phyloP scores from a whole-genome alignment of 352 stramenopile species.

The Plasmopara muralis region DNA sequence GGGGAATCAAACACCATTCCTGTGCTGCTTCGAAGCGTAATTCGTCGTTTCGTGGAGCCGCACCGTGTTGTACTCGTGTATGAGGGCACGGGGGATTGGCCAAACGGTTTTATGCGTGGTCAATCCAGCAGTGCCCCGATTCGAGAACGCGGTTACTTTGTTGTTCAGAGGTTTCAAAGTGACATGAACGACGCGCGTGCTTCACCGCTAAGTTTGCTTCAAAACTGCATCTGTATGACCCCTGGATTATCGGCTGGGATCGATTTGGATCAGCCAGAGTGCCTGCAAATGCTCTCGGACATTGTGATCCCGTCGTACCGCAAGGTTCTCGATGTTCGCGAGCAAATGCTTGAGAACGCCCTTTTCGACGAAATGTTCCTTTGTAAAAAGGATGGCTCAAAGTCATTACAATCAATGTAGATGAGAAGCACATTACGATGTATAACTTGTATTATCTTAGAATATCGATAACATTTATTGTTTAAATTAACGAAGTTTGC shows the following conservation, averaged over 20 bases:
- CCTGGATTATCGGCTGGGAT: slow-evolving; percentile 25
- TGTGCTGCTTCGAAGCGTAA: slow-evolving; percentile 25
- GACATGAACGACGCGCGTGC: slow-evolving; percentile 5
- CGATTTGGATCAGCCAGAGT: slow-evolving; percentile 23
- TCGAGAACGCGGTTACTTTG: slow-evolving; percentile 29
- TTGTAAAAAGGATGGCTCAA: slow-evolving; percentile 14
- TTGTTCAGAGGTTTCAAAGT: slow-evolving; percentile 15
- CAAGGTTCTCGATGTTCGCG: slow-evolving; percentile 31
- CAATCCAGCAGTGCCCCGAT: slow-evolving; percentile 27
- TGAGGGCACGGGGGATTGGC: slow-evolving; percentile 34
- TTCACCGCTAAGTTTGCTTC: slow-evolving; percentile 18
- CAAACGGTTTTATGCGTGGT: slow-evolving; percentile 12
- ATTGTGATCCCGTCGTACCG: slow-evolving; percentile 30
- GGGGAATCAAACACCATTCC: slow-evolving; percentile 14
- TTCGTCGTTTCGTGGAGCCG: slow-evolving; percentile 18
- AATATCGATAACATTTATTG: too few relatives aligned
- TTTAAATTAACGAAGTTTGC: too few relatives aligned
- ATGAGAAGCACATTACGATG: too few relatives aligned
- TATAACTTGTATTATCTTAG: too few relatives aligned
- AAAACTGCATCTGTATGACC: slow-evolving; percentile 28
- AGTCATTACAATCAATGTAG: not conserved
- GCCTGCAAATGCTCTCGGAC: slow-evolving; percentile 26
- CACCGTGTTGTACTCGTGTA: slow-evolving; percentile 26
- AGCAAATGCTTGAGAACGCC: slow-evolving; percentile 33
- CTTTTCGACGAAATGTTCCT: slow-evolving; percentile 34